Percentiles rank a stretch among this genome's conserved stretches.
Conservation (phyloP, 768 basidiomycete genomes). For the Pisolithus sp. region DNA sequence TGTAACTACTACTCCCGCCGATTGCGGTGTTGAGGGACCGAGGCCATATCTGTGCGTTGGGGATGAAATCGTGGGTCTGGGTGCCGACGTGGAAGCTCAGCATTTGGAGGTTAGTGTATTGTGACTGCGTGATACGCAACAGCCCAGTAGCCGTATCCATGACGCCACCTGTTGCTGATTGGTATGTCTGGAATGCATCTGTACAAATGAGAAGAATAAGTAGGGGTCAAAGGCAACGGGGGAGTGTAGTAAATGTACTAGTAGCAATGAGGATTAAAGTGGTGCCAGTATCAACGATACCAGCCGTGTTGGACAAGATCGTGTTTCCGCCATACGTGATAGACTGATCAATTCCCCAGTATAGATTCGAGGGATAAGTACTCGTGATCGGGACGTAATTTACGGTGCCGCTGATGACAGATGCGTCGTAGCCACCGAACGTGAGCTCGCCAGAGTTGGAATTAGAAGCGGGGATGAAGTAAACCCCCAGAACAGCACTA, state of each 20-base stretch:
- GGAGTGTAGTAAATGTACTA: slow-evolving; percentile 3
- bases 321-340: slow-evolving; percentile 20
- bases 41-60: slow-evolving; percentile 31
- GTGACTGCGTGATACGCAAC: slow-evolving; percentile 18
- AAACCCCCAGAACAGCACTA: slow-evolving; percentile 26
- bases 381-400: slow-evolving; percentile 20
- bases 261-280: slow-evolving; percentile 19
- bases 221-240: too few relatives aligned
- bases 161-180: slow-evolving; percentile 20
- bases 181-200: slow-evolving; percentile 25
- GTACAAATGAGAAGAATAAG: not conserved
- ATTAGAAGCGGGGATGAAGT: slow-evolving; percentile 21
- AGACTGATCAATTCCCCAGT: slow-evolving; percentile 28
- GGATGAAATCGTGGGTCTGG: slow-evolving; percentile 11
- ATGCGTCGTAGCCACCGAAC: slow-evolving; percentile 21
- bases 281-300: slow-evolving; percentile 30
- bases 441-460: slow-evolving; percentile 18
- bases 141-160: slow-evolving; percentile 25
- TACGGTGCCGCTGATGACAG: slow-evolving; percentile 8
- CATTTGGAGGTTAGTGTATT: slow-evolving; percentile 20
- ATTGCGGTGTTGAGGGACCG: slow-evolving; percentile 24
- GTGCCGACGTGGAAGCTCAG: slow-evolving; percentile 24
- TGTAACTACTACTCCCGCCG: slow-evolving; percentile 19
- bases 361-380: slow-evolving; percentile 16
- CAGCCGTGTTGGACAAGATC: slow-evolving; percentile 20